Evolutionary conservation across 495 filamentous ascomycete species (phyloP).

Genomic region (Daldinia concentrica): DNA sequence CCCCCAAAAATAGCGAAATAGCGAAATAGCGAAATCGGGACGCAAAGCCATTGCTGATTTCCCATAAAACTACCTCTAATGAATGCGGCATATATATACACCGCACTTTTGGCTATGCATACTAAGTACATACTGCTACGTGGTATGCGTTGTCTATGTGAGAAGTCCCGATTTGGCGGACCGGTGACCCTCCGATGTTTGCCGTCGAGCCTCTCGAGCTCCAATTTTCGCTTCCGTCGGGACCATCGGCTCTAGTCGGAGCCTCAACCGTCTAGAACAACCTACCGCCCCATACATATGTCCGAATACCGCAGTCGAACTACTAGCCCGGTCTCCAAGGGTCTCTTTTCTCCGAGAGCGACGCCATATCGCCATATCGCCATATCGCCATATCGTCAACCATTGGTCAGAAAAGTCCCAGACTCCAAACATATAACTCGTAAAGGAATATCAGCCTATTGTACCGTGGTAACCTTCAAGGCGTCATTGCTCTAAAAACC

Average conservation of each 20-base stretch:
- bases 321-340: not conserved
- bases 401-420: conserved; percentile 1
- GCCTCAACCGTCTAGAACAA: conserved; percentile 31
- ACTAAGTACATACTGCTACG: conserved; percentile 24
- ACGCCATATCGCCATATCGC: not conserved
- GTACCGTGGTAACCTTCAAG: not conserved
- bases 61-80: conserved; percentile 18
- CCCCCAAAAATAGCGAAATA: not conserved
- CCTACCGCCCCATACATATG: conserved; percentile 20
- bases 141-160: not conserved
- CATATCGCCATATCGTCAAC: not conserved
- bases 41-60: conserved; percentile 16
- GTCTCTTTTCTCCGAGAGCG: not conserved
- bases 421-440: not conserved
- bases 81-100: conserved; percentile 17
- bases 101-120: conserved; percentile 20
- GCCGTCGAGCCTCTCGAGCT: conserved; percentile 14
- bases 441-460: conserved; percentile 27
- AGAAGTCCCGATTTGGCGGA: conserved; percentile 11
- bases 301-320: conserved; percentile 31
- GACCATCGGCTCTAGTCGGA: conserved; percentile 34
- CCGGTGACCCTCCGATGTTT: conserved; percentile 35
- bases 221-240: conserved; percentile 34
- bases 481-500: conserved; percentile 17
- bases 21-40: conserved; percentile 4